Evolutionary conservation across 257 asterid genomes (phyloP).

Genomic region (Jacaranda mimosifolia): DNA sequence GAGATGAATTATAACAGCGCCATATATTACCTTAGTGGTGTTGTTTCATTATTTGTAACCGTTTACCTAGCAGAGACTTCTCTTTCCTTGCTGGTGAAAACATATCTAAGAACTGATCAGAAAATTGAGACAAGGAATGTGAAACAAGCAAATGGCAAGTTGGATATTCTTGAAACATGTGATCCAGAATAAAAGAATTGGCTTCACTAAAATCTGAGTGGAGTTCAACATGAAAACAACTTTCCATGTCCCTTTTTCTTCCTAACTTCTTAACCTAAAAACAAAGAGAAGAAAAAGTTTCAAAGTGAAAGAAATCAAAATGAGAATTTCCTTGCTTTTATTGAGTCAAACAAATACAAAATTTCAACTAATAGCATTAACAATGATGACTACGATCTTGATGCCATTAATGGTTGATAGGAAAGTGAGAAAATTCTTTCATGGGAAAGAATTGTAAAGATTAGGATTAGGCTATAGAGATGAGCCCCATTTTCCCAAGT

Average conservation of each 20-base stretch:
- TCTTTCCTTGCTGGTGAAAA: not conserved
- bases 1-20: constrained; percentile 22
- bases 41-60: constrained; percentile 28
- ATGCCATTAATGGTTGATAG: not conserved
- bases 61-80: constrained; percentile 4
- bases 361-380: no score
- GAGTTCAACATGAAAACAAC: no score
- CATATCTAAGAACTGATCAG: no score
- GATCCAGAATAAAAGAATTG: not conserved
- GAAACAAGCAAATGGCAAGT: not conserved
- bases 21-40: constrained; percentile 27
- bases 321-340: no score
- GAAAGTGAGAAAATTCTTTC: not conserved
- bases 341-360: no score
- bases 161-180: not conserved
- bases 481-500: not conserved
- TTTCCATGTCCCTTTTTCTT: not conserved
- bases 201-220: no score
- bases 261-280: not conserved
- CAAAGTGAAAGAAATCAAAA: no score
- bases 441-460: not conserved
- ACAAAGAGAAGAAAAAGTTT: no score
- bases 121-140: not conserved
- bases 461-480: not conserved
- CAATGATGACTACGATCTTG: no score